Evolutionary conservation across 164 flowering plant species (phyloP), one percentile per base, ranked within the genome.

Genomic region (Chimonanthus praecox): DNA sequence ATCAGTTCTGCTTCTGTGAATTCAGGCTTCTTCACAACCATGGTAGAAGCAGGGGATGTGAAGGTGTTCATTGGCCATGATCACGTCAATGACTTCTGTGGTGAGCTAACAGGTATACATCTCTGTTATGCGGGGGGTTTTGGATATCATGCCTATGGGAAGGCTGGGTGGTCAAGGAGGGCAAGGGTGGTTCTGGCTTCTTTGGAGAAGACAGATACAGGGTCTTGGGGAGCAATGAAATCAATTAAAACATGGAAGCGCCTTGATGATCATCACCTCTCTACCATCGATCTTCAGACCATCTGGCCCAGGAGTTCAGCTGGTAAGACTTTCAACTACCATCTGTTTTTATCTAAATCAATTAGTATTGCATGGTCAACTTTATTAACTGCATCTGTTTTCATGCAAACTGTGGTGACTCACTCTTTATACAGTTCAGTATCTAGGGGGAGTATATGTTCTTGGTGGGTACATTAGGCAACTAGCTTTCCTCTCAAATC

Each of bases 131-230:
- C 85, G 49, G 99, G 99, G 7, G 99, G 98, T 13, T 91, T 93
- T 75, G 99, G 99, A 47, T 95, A 95, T 81, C 99, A 95, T 80
- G 99, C 99, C 7, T 95, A 93, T 81, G 99, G 99, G 8, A 83
- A 87, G 81, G 93, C 96, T 62, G 98, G 99, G 8, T 95, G 99
- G 99, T 16, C 84, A 0, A 83, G 99, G 79, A 89, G 98, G 73
- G 87, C 98, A 7, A 87, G 99, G 75, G 87, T 95, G 67, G 97
- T 93, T 69, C 77, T 80, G 4, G 96, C 89, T 13, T 81, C 82
- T 44, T 70, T 94, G 77, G 90, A 92, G 74, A 91, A 84, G 78
- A 79, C 83, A n/a, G 80, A 71, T 7, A 77, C 81, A 0, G 90
- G 87, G n/a, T 80, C 71, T 5, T 93, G 96, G 98, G 98, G 94